Conservation (phyloP, 1,139 yeast species). For the Suhomyces wounanorum region DNA sequence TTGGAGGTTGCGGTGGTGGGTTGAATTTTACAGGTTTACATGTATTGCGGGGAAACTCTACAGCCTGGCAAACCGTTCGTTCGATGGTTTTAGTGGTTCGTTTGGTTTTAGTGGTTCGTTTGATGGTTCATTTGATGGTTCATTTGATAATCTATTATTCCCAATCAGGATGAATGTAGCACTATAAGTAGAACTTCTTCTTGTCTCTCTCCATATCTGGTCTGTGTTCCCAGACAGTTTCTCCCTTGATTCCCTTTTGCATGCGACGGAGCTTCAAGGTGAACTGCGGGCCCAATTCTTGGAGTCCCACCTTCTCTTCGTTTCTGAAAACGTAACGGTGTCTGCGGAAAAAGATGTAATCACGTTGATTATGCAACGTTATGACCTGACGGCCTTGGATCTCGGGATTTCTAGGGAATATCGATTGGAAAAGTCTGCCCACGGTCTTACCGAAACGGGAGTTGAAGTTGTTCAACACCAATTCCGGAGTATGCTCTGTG, state of each 20-base stretch:
- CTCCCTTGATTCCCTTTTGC: conserved; percentile 89
- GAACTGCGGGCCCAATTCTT: conserved; percentile 95
- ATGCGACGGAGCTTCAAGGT: conserved; percentile 84
- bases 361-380: conserved; percentile 94
- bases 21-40: too few relatives aligned
- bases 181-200: conserved; percentile 79
- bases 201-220: conserved; percentile 97
- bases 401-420: conserved; percentile 92
- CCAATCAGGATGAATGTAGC: neutral
- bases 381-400: conserved; percentile 94
- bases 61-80: too few relatives aligned
- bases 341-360: conserved; percentile 90
- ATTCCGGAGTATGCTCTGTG: conserved; percentile 88
- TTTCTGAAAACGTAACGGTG: conserved; percentile 88
- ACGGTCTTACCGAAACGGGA: conserved; percentile 92
- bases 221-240: conserved; percentile 93
- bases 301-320: conserved; percentile 90
- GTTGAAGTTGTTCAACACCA: conserved; percentile 85
- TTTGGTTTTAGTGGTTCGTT: too few relatives aligned
- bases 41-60: too few relatives aligned
- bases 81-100: too few relatives aligned
- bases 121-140: too few relatives aligned
- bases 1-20: too few relatives aligned
- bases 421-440: conserved; percentile 85
- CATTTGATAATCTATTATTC: neutral